Evolutionary conservation across 345 rosid genomes (phyloP), one percentile per base, ranked within the genome.

Genomic region (Eucalyptus tenuipes): DNA sequence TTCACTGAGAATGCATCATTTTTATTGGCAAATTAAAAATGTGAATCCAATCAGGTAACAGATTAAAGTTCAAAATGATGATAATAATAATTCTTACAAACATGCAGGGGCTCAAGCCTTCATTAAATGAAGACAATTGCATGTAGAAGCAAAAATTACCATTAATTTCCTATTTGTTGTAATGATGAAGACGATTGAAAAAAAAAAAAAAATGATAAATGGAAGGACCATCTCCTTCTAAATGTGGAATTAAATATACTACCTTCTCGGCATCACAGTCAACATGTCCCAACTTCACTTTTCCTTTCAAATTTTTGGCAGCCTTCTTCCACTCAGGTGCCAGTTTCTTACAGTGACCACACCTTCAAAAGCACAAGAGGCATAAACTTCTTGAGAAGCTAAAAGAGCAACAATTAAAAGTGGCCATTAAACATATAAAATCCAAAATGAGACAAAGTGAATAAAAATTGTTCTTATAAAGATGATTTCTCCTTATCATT

Each of bases 311-410:
- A 92, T 93, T 95, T 53, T 90, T 92, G 84, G 99, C 95, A 93
- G 99, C 99, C 93, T 91, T 96, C 93, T 96, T 97, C 99, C 99
- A 97, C 92, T 97, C 99, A 84, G 98, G 99, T 89, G 99, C 99
- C 84, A 97, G 93, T 93, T 92, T 97, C 88, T 97, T 97, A 91
- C 99, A 97, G 91, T 97, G 99, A 85, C 99, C 98, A 88, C 99
- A 97, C 99, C 99, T 97, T 92, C 42, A 86, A 90, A 88, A 55
- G n/a, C 47, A 89, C 64, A 66, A 57, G 37, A 87, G 86, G 48
- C 87, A 87, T n/a, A 40, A 49, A 47, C 48, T 86, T 59, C 44
- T 87, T 89, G 85, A 88, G 40, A 45, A 86, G 47, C 49, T 71
- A 85, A 53, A 64, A 40, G 15, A 47, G 87, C 24, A 75, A 48